A percentile compares a stretch with the other conserved stretches of the same genome.
These are phyloP conservation scores for Akanthomyces dipterigenus DNA, from an alignment of 2,329 filamentous ascomycete genomes.

Conservation along the genomic window DNA sequence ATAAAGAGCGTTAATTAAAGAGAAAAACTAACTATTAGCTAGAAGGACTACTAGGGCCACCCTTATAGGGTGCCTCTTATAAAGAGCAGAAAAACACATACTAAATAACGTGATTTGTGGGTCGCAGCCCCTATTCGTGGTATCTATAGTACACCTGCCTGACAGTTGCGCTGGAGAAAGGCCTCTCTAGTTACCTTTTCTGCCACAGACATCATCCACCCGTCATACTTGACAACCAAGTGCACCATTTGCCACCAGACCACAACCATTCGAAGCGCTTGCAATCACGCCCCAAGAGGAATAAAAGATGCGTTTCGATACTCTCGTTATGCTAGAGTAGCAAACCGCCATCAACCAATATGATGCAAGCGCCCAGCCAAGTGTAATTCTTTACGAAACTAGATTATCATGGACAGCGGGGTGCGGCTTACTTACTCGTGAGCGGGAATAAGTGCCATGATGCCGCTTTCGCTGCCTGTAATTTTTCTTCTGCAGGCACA, in stretches of 20 bases:
- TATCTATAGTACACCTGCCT: too few relatives aligned
- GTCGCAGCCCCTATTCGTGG: too few relatives aligned
- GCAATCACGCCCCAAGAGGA: too few relatives aligned
- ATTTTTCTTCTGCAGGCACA: constrained; percentile 71
- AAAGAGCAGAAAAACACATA: too few relatives aligned
- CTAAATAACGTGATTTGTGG: too few relatives aligned
- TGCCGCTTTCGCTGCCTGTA: constrained; percentile 41
- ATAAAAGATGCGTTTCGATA: neutral
- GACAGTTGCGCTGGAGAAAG: too few relatives aligned
- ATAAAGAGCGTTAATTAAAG: too few relatives aligned
- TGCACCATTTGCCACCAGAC: neutral
- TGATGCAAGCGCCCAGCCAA: neutral
- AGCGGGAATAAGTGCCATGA: constrained; percentile 9
- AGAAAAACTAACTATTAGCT: too few relatives aligned
- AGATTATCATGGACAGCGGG: neutral
- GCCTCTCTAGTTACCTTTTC: too few relatives aligned
- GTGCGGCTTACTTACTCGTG: neutral
- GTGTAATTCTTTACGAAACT: neutral
- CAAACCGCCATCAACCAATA: neutral
- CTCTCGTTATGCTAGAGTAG: neutral
- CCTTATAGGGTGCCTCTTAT: too few relatives aligned
- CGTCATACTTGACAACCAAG: neutral
- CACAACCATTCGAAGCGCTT: neutral
- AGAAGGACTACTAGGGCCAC: too few relatives aligned
- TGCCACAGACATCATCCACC: too few relatives aligned